Evolutionary conservation across 148 eudicot genomes (phyloP).

Genomic region (Oxyria digyna): DNA sequence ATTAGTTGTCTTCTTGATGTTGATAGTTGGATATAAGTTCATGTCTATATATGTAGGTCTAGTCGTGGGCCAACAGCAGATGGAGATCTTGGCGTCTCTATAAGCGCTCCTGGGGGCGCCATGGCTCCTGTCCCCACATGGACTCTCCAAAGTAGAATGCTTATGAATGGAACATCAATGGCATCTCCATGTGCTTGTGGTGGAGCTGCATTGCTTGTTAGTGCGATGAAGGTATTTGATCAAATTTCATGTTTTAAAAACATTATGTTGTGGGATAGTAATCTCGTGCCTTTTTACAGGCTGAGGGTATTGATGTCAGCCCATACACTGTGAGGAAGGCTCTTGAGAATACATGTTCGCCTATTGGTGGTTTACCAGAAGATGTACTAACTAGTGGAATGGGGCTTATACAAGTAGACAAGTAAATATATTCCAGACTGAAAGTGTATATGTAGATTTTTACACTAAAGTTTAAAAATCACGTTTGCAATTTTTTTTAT

Average conservation of each 20-base stretch:
- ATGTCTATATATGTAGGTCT: slow-evolving; percentile 49
- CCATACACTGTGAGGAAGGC: slow-evolving; percentile 84
- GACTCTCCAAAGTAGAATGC: slow-evolving; percentile 93
- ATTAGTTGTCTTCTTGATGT: background rate
- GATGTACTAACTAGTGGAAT: slow-evolving; percentile 80
- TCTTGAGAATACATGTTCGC: slow-evolving; percentile 73
- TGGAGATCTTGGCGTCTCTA: slow-evolving; percentile 86
- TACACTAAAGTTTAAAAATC: background rate
- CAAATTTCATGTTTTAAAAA: slow-evolving; percentile 19
- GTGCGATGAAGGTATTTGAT: slow-evolving; percentile 82
- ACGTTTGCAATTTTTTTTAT: background rate
- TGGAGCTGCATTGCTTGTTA: slow-evolving; percentile 75
- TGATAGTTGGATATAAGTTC: too few relatives aligned
- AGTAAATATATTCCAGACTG: slow-evolving; percentile 33
- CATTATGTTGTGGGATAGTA: too few relatives aligned
- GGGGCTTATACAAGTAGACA: slow-evolving; percentile 98
- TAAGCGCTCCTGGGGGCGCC: slow-evolving; percentile 99
- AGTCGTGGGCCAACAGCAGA: slow-evolving; percentile 97
- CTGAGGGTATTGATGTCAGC: slow-evolving; percentile 75
- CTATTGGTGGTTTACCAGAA: slow-evolving; percentile 66
- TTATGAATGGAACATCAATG: slow-evolving; percentile 99
- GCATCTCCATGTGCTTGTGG: slow-evolving; percentile 98
- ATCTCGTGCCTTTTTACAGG: slow-evolving; percentile 33
- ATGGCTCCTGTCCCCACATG: slow-evolving; percentile 99
- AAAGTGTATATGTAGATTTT: background rate